Evolutionary conservation across 192 early-diverging fungal genomes (phyloP).

Genomic region (Mortierella claussenii): DNA sequence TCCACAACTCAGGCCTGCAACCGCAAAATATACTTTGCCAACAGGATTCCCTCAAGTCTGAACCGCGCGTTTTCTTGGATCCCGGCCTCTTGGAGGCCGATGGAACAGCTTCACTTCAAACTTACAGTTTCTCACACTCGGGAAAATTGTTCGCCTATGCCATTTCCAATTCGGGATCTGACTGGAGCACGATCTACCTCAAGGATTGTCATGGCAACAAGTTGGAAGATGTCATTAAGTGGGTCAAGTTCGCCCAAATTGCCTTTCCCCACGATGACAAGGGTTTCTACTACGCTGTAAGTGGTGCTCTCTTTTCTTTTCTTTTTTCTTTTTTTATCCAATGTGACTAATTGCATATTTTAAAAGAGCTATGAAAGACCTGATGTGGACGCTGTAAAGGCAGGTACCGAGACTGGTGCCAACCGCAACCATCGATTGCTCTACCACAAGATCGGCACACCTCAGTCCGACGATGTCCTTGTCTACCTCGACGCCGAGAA

Average conservation of each 20-base stretch:
- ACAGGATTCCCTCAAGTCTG: slow-evolving; percentile 54
- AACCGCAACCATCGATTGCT: slow-evolving; percentile 43
- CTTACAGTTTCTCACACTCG: slow-evolving; percentile 63
- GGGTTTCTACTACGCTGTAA: slow-evolving; percentile 75
- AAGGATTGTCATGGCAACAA: slow-evolving; percentile 36
- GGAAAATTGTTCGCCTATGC: slow-evolving; percentile 71
- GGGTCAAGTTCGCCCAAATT: slow-evolving; percentile 71
- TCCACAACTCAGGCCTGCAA: slow-evolving; percentile 70
- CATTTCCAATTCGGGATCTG: slow-evolving; percentile 67
- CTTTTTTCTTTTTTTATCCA: neutral
- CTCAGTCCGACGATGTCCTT: slow-evolving; percentile 69
- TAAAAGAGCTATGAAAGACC: slow-evolving; percentile 45
- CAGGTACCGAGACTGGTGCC: slow-evolving; percentile 31
- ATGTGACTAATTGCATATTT: too few relatives aligned
- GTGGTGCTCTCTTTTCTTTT: neutral
- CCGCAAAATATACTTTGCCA: slow-evolving; percentile 69
- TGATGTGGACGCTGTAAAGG: slow-evolving; percentile 27
- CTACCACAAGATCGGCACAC: slow-evolving; percentile 69
- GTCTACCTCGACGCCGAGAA: slow-evolving; percentile 62
- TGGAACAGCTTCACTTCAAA: slow-evolving; percentile 64
- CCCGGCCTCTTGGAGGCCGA: slow-evolving; percentile 68
- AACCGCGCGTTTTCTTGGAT: slow-evolving; percentile 59
- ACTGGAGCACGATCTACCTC: slow-evolving; percentile 75
- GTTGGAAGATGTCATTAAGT: slow-evolving; percentile 53
- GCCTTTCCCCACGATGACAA: slow-evolving; percentile 73